A percentile compares a stretch with the other conserved stretches of the same genome.
Conservation (phyloP, 805 yeast species). For the Yarrowia hollandica region DNA sequence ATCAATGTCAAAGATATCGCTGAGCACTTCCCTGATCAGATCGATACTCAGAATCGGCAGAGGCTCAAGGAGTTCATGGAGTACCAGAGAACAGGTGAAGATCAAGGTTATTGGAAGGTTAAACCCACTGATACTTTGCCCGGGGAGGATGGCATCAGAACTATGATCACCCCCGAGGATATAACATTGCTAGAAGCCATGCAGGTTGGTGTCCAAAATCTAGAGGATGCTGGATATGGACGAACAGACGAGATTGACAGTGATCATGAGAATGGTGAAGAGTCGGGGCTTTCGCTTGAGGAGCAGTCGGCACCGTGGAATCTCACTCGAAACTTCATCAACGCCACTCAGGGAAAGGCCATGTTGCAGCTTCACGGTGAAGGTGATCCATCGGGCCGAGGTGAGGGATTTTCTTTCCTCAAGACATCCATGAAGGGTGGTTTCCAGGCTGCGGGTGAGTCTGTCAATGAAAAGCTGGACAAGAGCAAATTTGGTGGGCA, state of each 20-base stretch:
- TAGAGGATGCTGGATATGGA: conserved; percentile 72
- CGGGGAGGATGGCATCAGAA: conserved; percentile 68
- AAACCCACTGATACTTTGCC: conserved; percentile 68
- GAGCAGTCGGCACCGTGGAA: conserved; percentile 95
- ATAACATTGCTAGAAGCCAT: conserved; percentile 81
- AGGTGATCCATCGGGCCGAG: conserved; percentile 92
- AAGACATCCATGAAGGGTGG: conserved; percentile 96
- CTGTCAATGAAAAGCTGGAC: conserved; percentile 44
- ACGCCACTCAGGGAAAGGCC: conserved; percentile 94
- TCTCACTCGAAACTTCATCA: conserved; percentile 83
- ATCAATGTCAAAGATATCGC: conserved; percentile 84
- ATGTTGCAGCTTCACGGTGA: conserved; percentile 93
- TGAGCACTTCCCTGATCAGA: conserved; percentile 92
- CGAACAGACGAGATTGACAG: conserved; percentile 42
- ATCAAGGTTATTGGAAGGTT: conserved; percentile 93
- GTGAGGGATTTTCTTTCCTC: conserved; percentile 83
- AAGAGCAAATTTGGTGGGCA: conserved; percentile 58
- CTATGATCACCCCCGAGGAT: conserved; percentile 93
- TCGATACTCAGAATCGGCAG: conserved; percentile 95
- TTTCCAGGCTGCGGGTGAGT: conserved; percentile 51
- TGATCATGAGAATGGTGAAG: conserved; percentile 41
- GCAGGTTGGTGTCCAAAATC: conserved; percentile 87
- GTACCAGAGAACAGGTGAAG: conserved; percentile 89
- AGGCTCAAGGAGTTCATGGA: conserved; percentile 97
- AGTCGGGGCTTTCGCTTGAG: conserved; percentile 57